These are phyloP conservation scores for Colletotrichum filicis DNA, from an alignment of 2,329 filamentous ascomycete genomes.

Conservation along the genomic window DNA sequence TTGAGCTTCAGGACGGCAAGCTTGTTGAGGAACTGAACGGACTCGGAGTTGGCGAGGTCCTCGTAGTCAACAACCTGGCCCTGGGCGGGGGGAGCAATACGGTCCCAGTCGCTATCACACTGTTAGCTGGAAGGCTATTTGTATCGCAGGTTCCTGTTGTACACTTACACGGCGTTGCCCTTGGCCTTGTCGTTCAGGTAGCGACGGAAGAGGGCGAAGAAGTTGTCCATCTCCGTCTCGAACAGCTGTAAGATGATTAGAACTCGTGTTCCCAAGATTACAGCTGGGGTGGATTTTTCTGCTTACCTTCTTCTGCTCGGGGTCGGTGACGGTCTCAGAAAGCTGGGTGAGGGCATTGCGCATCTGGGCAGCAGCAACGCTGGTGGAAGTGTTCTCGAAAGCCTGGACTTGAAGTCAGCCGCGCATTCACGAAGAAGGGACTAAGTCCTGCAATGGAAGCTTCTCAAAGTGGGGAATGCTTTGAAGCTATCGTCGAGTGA, in stretches of 20 bases:
- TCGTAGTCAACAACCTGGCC: constrained; percentile 97
- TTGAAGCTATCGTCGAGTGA: background rate
- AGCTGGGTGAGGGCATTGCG: constrained; percentile 96
- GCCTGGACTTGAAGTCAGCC: constrained; percentile 70
- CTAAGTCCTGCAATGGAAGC: background rate
- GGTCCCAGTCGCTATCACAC: constrained; percentile 84
- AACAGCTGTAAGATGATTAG: constrained; percentile 72
- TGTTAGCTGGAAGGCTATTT: constrained; percentile 36
- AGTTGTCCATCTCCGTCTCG: constrained; percentile 99
- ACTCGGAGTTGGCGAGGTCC: constrained; percentile 87
- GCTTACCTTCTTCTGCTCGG: constrained; percentile 83
- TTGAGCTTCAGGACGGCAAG: constrained; percentile 99
- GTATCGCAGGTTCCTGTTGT: background rate
- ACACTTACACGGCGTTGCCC: constrained; percentile 83
- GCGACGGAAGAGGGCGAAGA: constrained; percentile 97
- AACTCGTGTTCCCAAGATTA: background rate
- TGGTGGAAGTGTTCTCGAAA: constrained; percentile 99
- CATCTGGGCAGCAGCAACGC: constrained; percentile 98
- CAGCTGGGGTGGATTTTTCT: background rate
- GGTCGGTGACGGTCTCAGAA: constrained; percentile 87
- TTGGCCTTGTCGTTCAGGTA: constrained; percentile 99
- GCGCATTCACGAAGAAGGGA: constrained; percentile 14
- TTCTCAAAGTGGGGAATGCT: background rate
- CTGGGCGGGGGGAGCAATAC: constrained; percentile 91
- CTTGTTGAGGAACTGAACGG: constrained; percentile 95